A percentile compares a stretch with the other conserved stretches of the same genome.
Evolutionary conservation across 1,139 yeast species (phyloP).

Genomic region (Diutina neorugosa): DNA sequence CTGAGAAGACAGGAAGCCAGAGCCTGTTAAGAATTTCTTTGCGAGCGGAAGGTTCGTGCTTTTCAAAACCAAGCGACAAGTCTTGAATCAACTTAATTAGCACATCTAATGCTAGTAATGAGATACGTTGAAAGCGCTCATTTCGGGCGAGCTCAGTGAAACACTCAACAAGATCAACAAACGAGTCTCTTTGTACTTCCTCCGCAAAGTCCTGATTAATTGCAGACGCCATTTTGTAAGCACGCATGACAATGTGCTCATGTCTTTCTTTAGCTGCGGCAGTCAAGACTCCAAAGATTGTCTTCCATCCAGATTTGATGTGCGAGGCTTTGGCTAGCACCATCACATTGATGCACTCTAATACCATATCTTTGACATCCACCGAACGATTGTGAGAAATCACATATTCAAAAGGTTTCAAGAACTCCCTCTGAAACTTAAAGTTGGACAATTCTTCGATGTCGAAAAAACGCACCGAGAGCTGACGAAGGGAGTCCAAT

Average conservation of each 20-base stretch:
- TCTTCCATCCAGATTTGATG: constrained; percentile 91
- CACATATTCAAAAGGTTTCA: constrained; percentile 81
- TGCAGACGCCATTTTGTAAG: constrained; percentile 51
- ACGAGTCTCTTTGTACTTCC: constrained; percentile 64
- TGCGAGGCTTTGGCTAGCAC: constrained; percentile 61
- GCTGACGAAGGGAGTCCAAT: constrained; percentile 83
- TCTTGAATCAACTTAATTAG: constrained; percentile 51
- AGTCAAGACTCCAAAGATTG: constrained; percentile 69
- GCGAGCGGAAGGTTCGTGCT: constrained; percentile 5
- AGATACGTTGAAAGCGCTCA: constrained; percentile 65
- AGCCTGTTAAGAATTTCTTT: constrained; percentile 31
- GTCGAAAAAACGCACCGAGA: constrained; percentile 84
- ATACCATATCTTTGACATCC: constrained; percentile 78
- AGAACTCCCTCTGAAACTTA: constrained; percentile 88
- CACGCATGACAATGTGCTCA: constrained; percentile 49
- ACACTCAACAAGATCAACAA: constrained; percentile 62
- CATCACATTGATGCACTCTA: constrained; percentile 84
- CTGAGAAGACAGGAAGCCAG: constrained; percentile 77
- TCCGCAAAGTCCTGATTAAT: constrained; percentile 53
- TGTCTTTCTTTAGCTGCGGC: constrained; percentile 47
- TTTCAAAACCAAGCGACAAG: constrained; percentile 32
- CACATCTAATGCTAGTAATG: constrained; percentile 74
- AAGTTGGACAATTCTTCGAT: constrained; percentile 91
- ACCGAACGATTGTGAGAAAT: constrained; percentile 53
- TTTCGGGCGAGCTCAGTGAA: constrained; percentile 78